Conservation (phyloP, 352 stramenopile species). For the Pythium coloratum region DNA sequence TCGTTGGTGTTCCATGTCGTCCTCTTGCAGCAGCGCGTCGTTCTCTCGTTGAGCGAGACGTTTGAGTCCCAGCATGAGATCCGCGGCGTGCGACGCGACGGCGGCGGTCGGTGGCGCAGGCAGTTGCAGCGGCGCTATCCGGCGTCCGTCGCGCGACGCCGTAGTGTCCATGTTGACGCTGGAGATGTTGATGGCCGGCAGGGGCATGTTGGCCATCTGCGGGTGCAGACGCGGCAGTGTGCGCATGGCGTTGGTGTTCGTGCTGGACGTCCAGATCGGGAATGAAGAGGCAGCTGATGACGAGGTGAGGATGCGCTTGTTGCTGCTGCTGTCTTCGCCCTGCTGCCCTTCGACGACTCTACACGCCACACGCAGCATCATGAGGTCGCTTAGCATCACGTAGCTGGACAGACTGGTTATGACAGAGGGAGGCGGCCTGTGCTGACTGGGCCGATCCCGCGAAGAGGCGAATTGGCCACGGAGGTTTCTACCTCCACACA, state of each 20-base stretch:
- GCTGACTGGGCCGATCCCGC: not conserved
- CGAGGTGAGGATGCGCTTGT: not conserved
- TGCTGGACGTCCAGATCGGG: not conserved
- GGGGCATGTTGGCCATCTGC: not conserved
- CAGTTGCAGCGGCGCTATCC: slow-evolving; percentile 12
- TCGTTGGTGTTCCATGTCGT: not conserved
- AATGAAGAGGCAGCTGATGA: not conserved
- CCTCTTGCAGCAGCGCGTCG: not conserved
- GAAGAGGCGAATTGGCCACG: slow-evolving; percentile 32
- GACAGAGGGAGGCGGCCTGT: not conserved
- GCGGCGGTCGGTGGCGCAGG: slow-evolving; percentile 8
- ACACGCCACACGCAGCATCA: slow-evolving; percentile 34
- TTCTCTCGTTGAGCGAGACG: slow-evolving; percentile 25
- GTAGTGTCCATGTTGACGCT: slow-evolving; percentile 2
- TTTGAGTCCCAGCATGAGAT: slow-evolving; percentile 39
- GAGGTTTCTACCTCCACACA: slow-evolving; percentile 2
- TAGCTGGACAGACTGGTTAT: not conserved
- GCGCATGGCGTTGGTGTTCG: slow-evolving; percentile 2
- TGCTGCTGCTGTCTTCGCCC: not conserved
- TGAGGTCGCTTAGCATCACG: slow-evolving; percentile 31
- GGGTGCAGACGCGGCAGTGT: slow-evolving; percentile 1
- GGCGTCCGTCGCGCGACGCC: slow-evolving; percentile 5
- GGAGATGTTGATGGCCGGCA: slow-evolving; percentile 16
- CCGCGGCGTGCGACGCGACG: slow-evolving; percentile 16
- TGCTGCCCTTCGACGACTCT: slow-evolving; percentile 32